Percentiles rank a stretch among this genome's conserved stretches.
These are phyloP conservation scores for Blastocystis sp. DNA, from an alignment of 352 stramenopile species.

Conservation along the genomic window DNA sequence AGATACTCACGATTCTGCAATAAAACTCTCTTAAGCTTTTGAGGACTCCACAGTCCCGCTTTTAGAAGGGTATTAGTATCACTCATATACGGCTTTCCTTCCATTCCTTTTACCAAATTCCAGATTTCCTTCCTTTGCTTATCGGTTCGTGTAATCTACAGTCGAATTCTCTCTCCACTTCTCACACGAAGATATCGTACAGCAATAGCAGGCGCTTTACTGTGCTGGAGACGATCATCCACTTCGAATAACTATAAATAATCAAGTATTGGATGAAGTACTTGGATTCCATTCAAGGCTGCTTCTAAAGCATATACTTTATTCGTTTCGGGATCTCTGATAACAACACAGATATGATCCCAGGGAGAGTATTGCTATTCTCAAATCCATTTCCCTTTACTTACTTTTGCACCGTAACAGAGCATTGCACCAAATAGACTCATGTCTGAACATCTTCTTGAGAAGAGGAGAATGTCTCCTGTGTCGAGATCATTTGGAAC, in stretches of 20 bases:
- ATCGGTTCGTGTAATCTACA: constrained; percentile 26
- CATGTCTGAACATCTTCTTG: constrained; percentile 1
- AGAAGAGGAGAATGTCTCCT: constrained; percentile 40
- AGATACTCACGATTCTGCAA: constrained; percentile 31
- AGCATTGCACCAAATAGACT: constrained; percentile 33
- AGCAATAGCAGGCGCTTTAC: constrained; percentile 49
- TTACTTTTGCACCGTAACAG: constrained; percentile 42
- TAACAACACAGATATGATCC: constrained; percentile 54
- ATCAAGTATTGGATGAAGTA: not conserved
- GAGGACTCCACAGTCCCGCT: constrained; percentile 37
- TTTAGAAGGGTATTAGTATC: constrained; percentile 34
- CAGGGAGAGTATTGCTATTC: constrained; percentile 51
- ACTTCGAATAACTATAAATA: constrained; percentile 42
- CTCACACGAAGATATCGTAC: constrained; percentile 24
- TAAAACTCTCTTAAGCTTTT: constrained; percentile 38
- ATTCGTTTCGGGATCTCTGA: constrained; percentile 34
- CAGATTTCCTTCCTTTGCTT: constrained; percentile 41
- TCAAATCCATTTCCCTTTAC: not conserved
- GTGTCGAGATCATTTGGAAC: constrained; percentile 53
- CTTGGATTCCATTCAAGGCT: constrained; percentile 5
- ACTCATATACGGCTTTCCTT: constrained; percentile 40
- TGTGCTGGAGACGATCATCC: constrained; percentile 27
- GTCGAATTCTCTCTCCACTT: not conserved
- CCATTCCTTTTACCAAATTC: constrained; percentile 19
- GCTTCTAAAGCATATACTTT: constrained; percentile 49